Percentiles rank a stretch among this genome's conserved stretches.
These are phyloP conservation scores for Sporothrix euskadiensis DNA, from an alignment of 2,329 filamentous ascomycete species.

Conservation along the genomic window DNA sequence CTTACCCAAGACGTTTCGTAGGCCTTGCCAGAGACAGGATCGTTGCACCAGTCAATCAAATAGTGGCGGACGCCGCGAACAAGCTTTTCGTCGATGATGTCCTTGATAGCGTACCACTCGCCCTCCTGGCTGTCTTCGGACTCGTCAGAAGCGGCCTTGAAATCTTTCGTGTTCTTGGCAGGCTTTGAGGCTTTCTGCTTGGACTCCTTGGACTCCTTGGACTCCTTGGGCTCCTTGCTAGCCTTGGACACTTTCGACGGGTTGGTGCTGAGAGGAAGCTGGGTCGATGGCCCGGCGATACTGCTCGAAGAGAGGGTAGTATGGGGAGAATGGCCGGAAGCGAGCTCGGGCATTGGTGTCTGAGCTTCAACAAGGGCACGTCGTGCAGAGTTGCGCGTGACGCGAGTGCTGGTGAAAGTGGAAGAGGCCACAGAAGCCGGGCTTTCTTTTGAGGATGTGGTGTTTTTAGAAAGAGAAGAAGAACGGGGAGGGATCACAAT, in stretches of 20 bases:
- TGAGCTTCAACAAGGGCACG: neutral
- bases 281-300: neutral
- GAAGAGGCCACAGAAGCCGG: neutral
- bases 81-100: slow-evolving; percentile 43
- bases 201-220: neutral
- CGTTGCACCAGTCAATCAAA: slow-evolving; percentile 57
- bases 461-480: neutral
- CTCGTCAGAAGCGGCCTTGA: neutral
- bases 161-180: neutral
- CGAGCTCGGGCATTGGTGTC: slow-evolving; percentile 25
- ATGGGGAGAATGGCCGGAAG: neutral
- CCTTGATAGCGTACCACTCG: slow-evolving; percentile 39
- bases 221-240: neutral
- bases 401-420: neutral
- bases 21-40: slow-evolving; percentile 49
- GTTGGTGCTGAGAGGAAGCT: neutral
- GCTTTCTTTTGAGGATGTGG: neutral
- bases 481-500: neutral
- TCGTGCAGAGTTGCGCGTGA: neutral
- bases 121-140: slow-evolving; percentile 5
- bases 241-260: neutral
- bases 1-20: slow-evolving; percentile 57
- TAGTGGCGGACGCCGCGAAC: slow-evolving; percentile 45
- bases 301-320: slow-evolving; percentile 3
- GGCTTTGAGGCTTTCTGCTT: neutral